Evolutionary conservation across 2,329 filamentous ascomycete genomes (phyloP).

Genomic region (Simplicillium sp.): DNA sequence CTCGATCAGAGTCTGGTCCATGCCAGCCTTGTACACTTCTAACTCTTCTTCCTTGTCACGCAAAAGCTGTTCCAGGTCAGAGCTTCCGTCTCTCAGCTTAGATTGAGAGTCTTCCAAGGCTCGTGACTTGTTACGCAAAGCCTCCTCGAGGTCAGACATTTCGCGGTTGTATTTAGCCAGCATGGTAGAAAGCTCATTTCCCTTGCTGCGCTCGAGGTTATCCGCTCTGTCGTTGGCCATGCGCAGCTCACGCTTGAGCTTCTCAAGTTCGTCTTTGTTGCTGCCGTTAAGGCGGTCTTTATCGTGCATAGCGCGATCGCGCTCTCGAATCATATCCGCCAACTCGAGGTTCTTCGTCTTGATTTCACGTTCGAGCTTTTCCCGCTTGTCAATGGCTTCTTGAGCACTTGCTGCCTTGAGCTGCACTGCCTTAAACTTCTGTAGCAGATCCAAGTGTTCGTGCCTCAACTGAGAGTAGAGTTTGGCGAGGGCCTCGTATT

Average conservation of each 20-base stretch:
- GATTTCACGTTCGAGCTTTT: conserved; percentile 93
- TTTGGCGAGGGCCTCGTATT: conserved; percentile 94
- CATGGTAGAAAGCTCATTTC: conserved; percentile 90
- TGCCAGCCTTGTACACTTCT: conserved; percentile 94
- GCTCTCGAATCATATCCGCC: conserved; percentile 95
- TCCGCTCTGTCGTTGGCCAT: conserved; percentile 88
- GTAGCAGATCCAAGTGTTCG: conserved; percentile 87
- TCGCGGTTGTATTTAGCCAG: conserved; percentile 93
- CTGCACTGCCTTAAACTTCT: conserved; percentile 94
- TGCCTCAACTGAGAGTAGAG: conserved; percentile 92
- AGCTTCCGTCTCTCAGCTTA: conserved; percentile 69
- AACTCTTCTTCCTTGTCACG: conserved; percentile 96
- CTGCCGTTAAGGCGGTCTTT: conserved; percentile 79
- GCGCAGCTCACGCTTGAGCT: conserved; percentile 84
- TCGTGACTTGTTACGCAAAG: conserved; percentile 77
- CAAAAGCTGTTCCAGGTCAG: conserved; percentile 75
- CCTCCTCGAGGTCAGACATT: conserved; percentile 93
- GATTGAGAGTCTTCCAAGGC: conserved; percentile 75
- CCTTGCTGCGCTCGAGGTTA: conserved; percentile 85
- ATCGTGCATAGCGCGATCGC: conserved; percentile 87
- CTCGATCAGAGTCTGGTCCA: conserved; percentile 92
- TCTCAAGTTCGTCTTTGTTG: conserved; percentile 89
- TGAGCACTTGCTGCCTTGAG: conserved; percentile 94
- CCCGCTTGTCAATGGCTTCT: conserved; percentile 87
- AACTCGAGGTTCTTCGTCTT: conserved; percentile 99